Evolutionary conservation across 495 filamentous ascomycete species (phyloP).

Genomic region (Lasiosphaeris hirsuta): DNA sequence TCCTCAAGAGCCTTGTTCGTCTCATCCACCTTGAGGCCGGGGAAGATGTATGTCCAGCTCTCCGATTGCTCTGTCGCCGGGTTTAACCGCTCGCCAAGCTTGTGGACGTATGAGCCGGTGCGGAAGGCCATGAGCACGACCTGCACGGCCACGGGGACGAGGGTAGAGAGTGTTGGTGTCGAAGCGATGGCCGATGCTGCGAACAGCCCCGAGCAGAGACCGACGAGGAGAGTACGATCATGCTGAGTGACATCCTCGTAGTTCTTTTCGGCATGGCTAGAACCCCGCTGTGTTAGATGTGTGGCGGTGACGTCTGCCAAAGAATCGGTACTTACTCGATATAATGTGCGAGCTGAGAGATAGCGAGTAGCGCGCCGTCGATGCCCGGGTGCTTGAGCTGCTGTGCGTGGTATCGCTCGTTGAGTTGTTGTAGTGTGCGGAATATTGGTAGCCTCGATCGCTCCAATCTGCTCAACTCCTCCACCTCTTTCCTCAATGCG

Average conservation of each 20-base stretch:
- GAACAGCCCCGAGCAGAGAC: constrained; percentile 70
- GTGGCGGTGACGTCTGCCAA: no score
- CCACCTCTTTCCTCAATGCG: constrained; percentile 62
- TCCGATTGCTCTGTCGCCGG: constrained; percentile 46
- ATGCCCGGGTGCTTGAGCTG: constrained; percentile 56
- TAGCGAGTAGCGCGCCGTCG: constrained; percentile 65
- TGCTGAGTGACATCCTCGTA: constrained; percentile 41
- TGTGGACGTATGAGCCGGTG: constrained; percentile 59
- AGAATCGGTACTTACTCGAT: constrained; percentile 58
- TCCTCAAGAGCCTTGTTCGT: constrained; percentile 44
- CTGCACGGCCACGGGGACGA: constrained; percentile 66
- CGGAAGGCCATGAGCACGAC: constrained; percentile 71
- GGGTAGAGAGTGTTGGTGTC: constrained; percentile 61
- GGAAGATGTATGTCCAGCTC: constrained; percentile 56
- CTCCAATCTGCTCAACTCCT: constrained; percentile 56
- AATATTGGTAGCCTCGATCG: constrained; percentile 64
- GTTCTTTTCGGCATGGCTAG: constrained; percentile 46
- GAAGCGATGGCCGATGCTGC: constrained; percentile 69
- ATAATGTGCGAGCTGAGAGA: constrained; percentile 70
- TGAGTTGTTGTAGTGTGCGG: constrained; percentile 64
- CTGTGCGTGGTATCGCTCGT: constrained; percentile 61
- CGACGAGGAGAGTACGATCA: constrained; percentile 50
- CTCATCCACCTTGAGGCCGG: constrained; percentile 41
- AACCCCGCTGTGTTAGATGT: background rate
- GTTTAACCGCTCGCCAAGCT: constrained; percentile 48